phyloP scores from a whole-genome alignment of 495 filamentous ascomycete species.

The Collariella sp. region DNA sequence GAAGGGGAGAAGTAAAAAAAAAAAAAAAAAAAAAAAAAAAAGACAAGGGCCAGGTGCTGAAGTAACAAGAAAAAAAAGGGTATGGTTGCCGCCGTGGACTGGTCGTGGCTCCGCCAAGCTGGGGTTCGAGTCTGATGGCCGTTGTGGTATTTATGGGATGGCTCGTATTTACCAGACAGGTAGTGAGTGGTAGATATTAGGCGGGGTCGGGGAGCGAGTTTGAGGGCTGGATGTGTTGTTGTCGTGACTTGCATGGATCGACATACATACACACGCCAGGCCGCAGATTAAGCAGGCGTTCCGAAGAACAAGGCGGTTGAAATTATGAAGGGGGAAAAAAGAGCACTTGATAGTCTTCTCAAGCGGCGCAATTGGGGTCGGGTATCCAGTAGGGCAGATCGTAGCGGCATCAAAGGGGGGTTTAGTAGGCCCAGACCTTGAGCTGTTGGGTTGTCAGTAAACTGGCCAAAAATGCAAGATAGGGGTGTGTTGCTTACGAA shows the following conservation, averaged over 20 bases:
- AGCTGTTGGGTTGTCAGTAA: constrained; percentile 47
- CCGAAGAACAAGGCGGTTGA: constrained; percentile 27
- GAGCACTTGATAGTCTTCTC: constrained; percentile 27
- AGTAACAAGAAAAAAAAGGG: not conserved
- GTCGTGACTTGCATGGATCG: constrained; percentile 54
- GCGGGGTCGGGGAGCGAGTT: not conserved
- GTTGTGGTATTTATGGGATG: too few relatives aligned
- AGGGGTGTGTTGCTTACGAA: constrained; percentile 55
- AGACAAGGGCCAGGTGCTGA: not conserved
- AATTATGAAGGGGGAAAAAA: constrained; percentile 32
- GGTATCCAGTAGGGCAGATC: constrained; percentile 25
- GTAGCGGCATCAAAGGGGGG: constrained; percentile 18
- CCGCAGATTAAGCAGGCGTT: constrained; percentile 39
- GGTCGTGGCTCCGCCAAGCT: not conserved
- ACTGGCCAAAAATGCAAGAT: not conserved
- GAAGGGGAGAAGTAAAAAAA: not conserved
- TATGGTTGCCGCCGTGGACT: not conserved
- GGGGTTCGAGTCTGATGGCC: not conserved
- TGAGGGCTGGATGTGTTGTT: constrained; percentile 34
- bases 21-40: not conserved
- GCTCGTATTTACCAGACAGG: not conserved
- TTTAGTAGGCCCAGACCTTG: constrained; percentile 74
- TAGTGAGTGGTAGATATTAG: not conserved
- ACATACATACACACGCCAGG: constrained; percentile 44
- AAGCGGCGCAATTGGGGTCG: constrained; percentile 21